Evolutionary conservation across 768 basidiomycete genomes (phyloP), one percentile per base, ranked within the genome.

Genomic region (Botryobasidium botryosum): DNA sequence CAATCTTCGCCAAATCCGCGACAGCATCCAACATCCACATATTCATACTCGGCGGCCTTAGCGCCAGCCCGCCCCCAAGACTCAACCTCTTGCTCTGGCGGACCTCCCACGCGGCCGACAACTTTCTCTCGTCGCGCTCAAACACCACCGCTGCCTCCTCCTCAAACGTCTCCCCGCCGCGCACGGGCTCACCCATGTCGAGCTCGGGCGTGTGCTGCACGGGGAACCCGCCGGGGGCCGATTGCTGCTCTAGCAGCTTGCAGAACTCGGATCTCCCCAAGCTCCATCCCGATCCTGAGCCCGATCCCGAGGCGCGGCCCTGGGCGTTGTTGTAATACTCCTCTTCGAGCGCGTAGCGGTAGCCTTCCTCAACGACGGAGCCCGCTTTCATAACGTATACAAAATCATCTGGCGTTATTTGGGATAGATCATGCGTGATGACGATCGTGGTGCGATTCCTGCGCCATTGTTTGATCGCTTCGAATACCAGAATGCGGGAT

Each of bases 381-480:
- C 91, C 92, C 17, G 75, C 68, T 52, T 77, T 74, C 66, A 97
- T 76, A 2, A 96, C 83, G 57, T 97, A 94, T 10, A 94, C 85
- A 51, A 94, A 96, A 59, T 96, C 91, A 12, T 65, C 59, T 0
- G 62, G 43, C 18, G 62, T 61, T 51, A 99, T 81, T 52, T 90
- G 84, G 1, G 79, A 77, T 15, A 97, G 74, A 53, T 97, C 94
- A 60, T 97, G 92, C 0, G 92, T 96, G 58, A 96, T 94, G 50
- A 91, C 79, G 56, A 91, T 77, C 5, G 86, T 94, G 4, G 86
- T 96, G 53, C 74, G 76, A 63, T 81, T 79, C 13, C 57, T 56
- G 5, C 85, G 68, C 80, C 81, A 86, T 3, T 61, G 61, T 54
- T 70, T 71, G 59, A 76, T 59, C 6, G 65, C 64, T 40, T 67